Evolutionary conservation across 176 grass and related monocot species (phyloP), one percentile per base, ranked within the genome.

Genomic region (Musa troglodytarum): DNA sequence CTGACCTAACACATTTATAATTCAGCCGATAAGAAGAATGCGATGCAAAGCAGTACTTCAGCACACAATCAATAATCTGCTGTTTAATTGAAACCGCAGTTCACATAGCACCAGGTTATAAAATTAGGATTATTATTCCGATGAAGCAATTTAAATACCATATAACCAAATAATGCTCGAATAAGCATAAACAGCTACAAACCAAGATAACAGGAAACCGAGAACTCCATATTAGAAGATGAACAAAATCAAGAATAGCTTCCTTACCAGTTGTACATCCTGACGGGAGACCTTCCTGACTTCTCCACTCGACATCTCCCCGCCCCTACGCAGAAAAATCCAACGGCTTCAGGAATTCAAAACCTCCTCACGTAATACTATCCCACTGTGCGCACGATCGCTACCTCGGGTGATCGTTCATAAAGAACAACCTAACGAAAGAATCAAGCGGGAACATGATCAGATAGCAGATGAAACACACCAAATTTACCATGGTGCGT

Each of bases 241-340:
- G 9, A 64, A 34, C 1, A 16, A 52, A 52, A 23, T 29, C 8
- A 29, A 43, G 34, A 43, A 71, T 25, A 75, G 63, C 1, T 54
- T 54, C 28, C 90, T 93, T 77, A 98, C 94, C 51, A 98, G 88
- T 78, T 91, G 94, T 84, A 98, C 91, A 76, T 98, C 94, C 83
- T 98, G 84, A 53, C 88, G 90, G 62, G 94, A 93, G 57, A 93
- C 95, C 78, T 94, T 98, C 43, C 84, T 90, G 53, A 85, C 84
- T 57, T 94, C 90, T 56, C 76, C 84, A 19, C 86, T 78, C 16
- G 88, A 79, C 88, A 97, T 89, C 79, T 52, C 83, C 82, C 17
- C 4, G 4, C 14, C 16, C 43, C 14, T 10, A 21, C 51, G n/a
- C 13, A 21, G 21, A 49, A 50, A 23, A 19, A 71, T 21, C 8